Evolutionary conservation across 768 basidiomycete genomes (phyloP), one percentile per base, ranked within the genome.

Genomic region (Russula lepida): DNA sequence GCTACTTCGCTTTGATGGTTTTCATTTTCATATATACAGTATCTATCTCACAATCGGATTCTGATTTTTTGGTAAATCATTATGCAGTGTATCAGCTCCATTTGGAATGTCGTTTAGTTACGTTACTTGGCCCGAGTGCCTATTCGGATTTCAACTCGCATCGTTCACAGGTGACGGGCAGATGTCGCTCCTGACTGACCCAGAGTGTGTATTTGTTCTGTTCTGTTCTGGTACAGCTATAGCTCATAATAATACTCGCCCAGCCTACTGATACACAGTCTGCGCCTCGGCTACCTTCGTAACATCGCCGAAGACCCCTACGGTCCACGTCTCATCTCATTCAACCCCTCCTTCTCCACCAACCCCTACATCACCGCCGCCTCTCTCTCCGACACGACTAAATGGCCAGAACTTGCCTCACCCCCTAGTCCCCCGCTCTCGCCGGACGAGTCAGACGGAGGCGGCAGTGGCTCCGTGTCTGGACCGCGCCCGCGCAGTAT

Each of bases 301-400:
- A 84, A 87, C 66, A 84, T 92, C 66, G 84, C 92, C 43, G 88
- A 92, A 59, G 94, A 97, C 69, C 85, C 87, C 1, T 91, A 94
- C 69, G 89, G 89, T 15, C 75, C 85, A 0, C 82, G 92, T 32
- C 78, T 95, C 68, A 85, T 97, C 67, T 83, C 90, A 6, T 77
- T 95, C 53, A 85, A 86, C 69, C 86, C 88, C 0, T 79, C 84
- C 0, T 89, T 92, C 75, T 75, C 83, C 19, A 78, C 85, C 13
- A 95, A 95, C 69, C 86, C 91, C 0, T 93, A 94, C 71, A 84
- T 95, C 67, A 76, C 83, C 55, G 86, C 89, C 7, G 81, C 90
- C 0, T 85, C 85, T 2, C 82, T 95, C 33, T 85, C 91, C 3
- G 92, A 98, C 71, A 68, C 75, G 13, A 81, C 88, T 27, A 74